Base-by-base conservation (phyloP, 2,329 filamentous ascomycete species). In the Alternaria metachromatica region DNA sequence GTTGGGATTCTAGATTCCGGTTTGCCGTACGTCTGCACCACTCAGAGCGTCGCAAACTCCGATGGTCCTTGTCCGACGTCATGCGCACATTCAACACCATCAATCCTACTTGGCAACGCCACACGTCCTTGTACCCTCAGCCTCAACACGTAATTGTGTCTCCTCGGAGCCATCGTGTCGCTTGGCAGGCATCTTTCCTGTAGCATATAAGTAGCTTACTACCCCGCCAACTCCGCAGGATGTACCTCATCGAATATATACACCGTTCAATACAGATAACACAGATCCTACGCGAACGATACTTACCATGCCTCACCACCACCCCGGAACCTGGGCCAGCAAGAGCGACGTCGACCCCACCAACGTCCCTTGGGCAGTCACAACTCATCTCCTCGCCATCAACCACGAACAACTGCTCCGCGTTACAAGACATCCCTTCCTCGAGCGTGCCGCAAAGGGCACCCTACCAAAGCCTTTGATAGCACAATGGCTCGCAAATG, bases 401-500 rank as follows among this genome's bases (percentile, higher is more conserved):
- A 66, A 72, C 49, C 60, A 66, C 33, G 63, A 72, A 21, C 75
- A 78, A 60, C 66, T 78, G 55, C 70, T 69, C 6, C 71, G 69
- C 49, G 74, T 73, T 48, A 79, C 76, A 21, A 73, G 72, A 48
- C 73, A 77, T 9, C 62, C 69, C 12, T 79, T 79, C 64, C 70
- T 79, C 12, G 60, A 66, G 6, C 69, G 58, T 13, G 77, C 77
- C 23, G 77, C 77, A 13, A 69, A 72, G 18, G 76, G 76, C 6
- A 68, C 63, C n/a, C 67, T 79, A 11, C 65, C 76, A 10, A 78
- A 78, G 56, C n/a, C 64, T 5, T 25, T 71, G 10, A 70, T 79
- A n/a, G 71, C 75, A 4, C 63, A 73, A 56, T 79, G 77, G 77
- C 74, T 79, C 15, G 74, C 75, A 46, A 77, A 78, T 33, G 77